Base-by-base conservation (phyloP, 768 basidiomycete genomes). In the Pulveroboletus frians region DNA sequence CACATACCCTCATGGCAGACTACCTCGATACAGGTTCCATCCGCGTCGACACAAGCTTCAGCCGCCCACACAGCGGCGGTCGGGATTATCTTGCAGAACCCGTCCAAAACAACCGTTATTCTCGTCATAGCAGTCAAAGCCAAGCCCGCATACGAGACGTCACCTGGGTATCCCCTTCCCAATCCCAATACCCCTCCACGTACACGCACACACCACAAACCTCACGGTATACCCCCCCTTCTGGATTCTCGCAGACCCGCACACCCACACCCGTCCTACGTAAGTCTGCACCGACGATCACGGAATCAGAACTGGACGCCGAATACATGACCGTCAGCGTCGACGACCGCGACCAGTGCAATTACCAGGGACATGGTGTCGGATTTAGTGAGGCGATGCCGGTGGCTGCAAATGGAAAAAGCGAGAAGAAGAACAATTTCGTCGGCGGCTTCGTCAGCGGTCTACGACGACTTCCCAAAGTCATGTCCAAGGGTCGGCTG, bases 241-340 rank as follows among this genome's bases (percentile, higher is more conserved):
- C 55, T 9, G 57, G 49, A 23, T 64, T 52, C 44, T 58, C 55
- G 26, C 62, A 49, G 4, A 30, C 65, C 9, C 56, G 61, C 21
- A 53, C 63, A 7, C 63, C 63, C 32, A 67, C 65, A 0, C 66
- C 66, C 10, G 53, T 59, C 15, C 29, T 61, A 29, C 67, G 56
- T 39, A 63, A 58, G 50, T 65, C 67, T 14, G 61, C 55, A 0
- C 60, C 63, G 31, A 67, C 65, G 11, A 59, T 69, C 15, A 49
- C 66, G 26, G 66, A 67, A 35, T 65, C 65, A 7, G 66, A 67
- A 15, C 27, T 66, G 15, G 64, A 66, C 21, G 63, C 63, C 39
- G 67, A 69, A 40, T 68, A 67, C 47, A 69, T 67, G 65, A 67
- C 66, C 5, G 63, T 67, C 53, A 64, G 50, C 23, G 55, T 67